These are phyloP conservation scores for Trypanosoma rangeli DNA, from an alignment of 208 protist genomes.

Conservation along the genomic window DNA sequence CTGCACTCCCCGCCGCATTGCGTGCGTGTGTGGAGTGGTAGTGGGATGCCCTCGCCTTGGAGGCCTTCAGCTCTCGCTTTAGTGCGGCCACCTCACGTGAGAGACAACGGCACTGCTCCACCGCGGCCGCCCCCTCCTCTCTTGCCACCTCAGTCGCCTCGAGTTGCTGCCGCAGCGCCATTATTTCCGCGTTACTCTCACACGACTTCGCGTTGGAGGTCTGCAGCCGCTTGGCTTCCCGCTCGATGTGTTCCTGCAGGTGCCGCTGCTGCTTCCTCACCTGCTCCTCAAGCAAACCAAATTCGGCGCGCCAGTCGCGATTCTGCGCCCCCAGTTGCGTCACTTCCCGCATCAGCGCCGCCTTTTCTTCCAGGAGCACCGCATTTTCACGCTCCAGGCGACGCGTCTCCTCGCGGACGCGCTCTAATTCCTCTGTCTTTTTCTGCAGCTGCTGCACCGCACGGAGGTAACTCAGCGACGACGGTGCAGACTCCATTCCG, in stretches of 20 bases:
- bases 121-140: neutral
- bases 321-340: constrained; percentile 10
- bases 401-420: constrained; percentile 7
- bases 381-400: constrained; percentile 30
- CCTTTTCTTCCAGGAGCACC: constrained; percentile 23
- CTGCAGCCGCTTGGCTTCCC: neutral
- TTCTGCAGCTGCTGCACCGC: constrained; percentile 23
- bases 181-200: neutral
- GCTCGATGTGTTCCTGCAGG: constrained; percentile 22
- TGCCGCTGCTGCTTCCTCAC: constrained; percentile 25
- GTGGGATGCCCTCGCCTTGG: constrained; percentile 5
- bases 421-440: constrained; percentile 27
- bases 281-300: constrained; percentile 25
- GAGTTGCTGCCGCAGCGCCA: neutral
- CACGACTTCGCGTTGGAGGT: neutral
- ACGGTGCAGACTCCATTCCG: constrained; percentile 5
- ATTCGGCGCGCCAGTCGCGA: constrained; percentile 26
- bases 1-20: neutral
- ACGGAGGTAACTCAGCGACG: constrained; percentile 21
- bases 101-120: neutral
- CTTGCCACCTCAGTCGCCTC: neutral
- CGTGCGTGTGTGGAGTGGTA: constrained; percentile 6
- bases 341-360: constrained; percentile 19
- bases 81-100: constrained; percentile 18
- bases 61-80: constrained; percentile 7